phyloP scores from a whole-genome alignment of 352 stramenopile genomes.

The Pythium plurisporium region DNA sequence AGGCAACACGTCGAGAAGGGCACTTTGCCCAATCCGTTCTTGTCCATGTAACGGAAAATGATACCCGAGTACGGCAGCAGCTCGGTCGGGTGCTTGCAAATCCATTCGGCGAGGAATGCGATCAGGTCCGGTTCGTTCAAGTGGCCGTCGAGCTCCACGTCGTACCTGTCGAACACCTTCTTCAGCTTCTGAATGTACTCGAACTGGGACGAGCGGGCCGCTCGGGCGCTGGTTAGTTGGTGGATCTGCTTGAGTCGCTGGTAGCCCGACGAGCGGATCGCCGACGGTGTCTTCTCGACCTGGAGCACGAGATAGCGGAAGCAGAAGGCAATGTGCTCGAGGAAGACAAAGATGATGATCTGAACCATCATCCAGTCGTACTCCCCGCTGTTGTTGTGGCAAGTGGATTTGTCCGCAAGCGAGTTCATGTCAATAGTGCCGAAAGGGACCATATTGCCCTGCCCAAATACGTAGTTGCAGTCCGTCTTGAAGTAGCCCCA shows the following conservation, averaged over 20 bases:
- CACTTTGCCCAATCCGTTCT: slow-evolving; percentile 72
- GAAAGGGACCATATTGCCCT: slow-evolving; percentile 76
- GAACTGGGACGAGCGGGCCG: slow-evolving; percentile 65
- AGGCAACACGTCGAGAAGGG: slow-evolving; percentile 82
- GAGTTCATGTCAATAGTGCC: slow-evolving; percentile 39
- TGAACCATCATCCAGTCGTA: slow-evolving; percentile 68
- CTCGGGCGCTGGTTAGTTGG: slow-evolving; percentile 48
- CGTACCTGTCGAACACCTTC: slow-evolving; percentile 77
- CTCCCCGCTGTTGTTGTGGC: slow-evolving; percentile 38
- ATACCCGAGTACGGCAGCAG: slow-evolving; percentile 72
- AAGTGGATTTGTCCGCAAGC: slow-evolving; percentile 29
- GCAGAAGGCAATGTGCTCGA: slow-evolving; percentile 81
- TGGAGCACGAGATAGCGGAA: slow-evolving; percentile 83
- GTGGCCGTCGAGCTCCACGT: slow-evolving; percentile 57
- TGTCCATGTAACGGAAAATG: slow-evolving; percentile 89
- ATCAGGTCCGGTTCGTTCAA: slow-evolving; percentile 67
- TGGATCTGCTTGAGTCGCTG: slow-evolving; percentile 79
- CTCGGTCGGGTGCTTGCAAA: slow-evolving; percentile 79
- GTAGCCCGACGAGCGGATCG: slow-evolving; percentile 70
- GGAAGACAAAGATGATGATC: slow-evolving; percentile 75
- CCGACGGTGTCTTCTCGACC: slow-evolving; percentile 65
- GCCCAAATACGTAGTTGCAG: slow-evolving; percentile 71
- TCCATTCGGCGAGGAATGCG: slow-evolving; percentile 74
- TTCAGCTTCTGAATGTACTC: slow-evolving; percentile 81
- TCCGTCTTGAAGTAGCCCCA: slow-evolving; percentile 70